phyloP scores from a whole-genome alignment of 352 stramenopile genomes.

The Aphanomyces invadans region DNA sequence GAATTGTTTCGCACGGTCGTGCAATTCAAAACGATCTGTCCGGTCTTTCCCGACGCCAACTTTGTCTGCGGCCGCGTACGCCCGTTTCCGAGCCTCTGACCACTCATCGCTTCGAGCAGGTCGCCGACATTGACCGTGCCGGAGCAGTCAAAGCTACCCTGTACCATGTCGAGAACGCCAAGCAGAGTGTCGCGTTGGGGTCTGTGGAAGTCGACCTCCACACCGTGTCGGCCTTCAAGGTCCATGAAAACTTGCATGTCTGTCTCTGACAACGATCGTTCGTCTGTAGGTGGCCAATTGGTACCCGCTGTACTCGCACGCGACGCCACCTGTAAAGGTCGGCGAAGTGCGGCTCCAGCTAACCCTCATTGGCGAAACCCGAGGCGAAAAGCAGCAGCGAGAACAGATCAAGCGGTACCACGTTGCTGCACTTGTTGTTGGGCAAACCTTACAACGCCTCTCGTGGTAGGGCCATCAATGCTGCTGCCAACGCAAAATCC shows the following conservation, averaged over 20 bases:
- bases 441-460: too few species aligned
- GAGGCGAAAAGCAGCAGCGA: slow-evolving; percentile 53
- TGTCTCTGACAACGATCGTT: too few species aligned
- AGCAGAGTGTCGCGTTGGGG: slow-evolving; percentile 50
- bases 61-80: slow-evolving; percentile 45
- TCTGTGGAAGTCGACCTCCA: slow-evolving; percentile 41
- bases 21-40: slow-evolving; percentile 51
- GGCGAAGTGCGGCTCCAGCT: slow-evolving; percentile 49
- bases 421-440: too few species aligned
- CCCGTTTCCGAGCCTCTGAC: too few species aligned
- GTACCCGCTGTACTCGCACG: slow-evolving; percentile 31
- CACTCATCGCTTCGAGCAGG: too few species aligned
- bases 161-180: slow-evolving; percentile 44
- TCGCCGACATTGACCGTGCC: slow-evolving; percentile 50
- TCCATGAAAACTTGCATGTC: background rate
- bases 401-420: slow-evolving; percentile 32
- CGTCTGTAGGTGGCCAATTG: slow-evolving; percentile 32
- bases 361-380: slow-evolving; percentile 48
- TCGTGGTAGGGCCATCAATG: slow-evolving; percentile 17
- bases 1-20: slow-evolving; percentile 43
- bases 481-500: slow-evolving; percentile 33
- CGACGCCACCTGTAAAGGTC: slow-evolving; percentile 35
- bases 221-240: slow-evolving; percentile 40
- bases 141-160: slow-evolving; percentile 44
- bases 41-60: slow-evolving; percentile 51